Evolutionary conservation across 2,329 filamentous ascomycete species (phyloP).

Genomic region (Ceratocystis cubensis): DNA sequence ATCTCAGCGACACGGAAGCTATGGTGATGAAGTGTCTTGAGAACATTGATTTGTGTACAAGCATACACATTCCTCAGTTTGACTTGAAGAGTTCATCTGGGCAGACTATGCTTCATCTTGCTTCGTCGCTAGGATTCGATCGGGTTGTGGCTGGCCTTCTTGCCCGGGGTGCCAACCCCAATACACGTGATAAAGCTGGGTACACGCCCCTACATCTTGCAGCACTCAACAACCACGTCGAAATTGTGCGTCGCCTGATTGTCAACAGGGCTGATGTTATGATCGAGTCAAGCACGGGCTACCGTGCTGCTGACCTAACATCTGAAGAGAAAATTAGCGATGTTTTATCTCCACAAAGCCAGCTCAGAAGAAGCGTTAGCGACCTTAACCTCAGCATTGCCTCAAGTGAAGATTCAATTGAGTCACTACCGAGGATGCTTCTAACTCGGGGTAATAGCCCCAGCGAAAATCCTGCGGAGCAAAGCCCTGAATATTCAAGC

Average conservation of each 20-base stretch:
- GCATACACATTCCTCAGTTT: constrained; percentile 51
- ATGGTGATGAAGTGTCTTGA: constrained; percentile 64
- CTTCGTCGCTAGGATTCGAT: constrained; percentile 60
- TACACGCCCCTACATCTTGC: constrained; percentile 76
- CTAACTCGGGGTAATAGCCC: background rate
- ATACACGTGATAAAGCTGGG: constrained; percentile 62
- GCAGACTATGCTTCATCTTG: constrained; percentile 70
- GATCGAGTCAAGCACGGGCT: constrained; percentile 32
- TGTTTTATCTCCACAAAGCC: constrained; percentile 19
- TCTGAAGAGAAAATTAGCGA: constrained; percentile 9
- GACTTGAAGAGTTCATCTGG: constrained; percentile 55
- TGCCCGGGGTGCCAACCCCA: constrained; percentile 63
- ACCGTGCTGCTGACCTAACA: constrained; percentile 16
- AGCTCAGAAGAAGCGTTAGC: constrained; percentile 20
- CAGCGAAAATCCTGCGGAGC: background rate
- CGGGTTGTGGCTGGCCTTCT: constrained; percentile 66
- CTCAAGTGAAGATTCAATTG: constrained; percentile 16
- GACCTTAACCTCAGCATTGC: constrained; percentile 13
- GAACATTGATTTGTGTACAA: constrained; percentile 66
- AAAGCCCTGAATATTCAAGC: constrained; percentile 33
- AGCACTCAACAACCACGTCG: constrained; percentile 59
- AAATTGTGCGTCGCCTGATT: constrained; percentile 65
- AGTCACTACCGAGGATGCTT: constrained; percentile 17
- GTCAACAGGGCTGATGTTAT: constrained; percentile 60
- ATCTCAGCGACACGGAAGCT: constrained; percentile 46